These are phyloP conservation scores for Triticum turgidum DNA, from an alignment of 176 grass and related monocot genomes.

Conservation along the genomic window DNA sequence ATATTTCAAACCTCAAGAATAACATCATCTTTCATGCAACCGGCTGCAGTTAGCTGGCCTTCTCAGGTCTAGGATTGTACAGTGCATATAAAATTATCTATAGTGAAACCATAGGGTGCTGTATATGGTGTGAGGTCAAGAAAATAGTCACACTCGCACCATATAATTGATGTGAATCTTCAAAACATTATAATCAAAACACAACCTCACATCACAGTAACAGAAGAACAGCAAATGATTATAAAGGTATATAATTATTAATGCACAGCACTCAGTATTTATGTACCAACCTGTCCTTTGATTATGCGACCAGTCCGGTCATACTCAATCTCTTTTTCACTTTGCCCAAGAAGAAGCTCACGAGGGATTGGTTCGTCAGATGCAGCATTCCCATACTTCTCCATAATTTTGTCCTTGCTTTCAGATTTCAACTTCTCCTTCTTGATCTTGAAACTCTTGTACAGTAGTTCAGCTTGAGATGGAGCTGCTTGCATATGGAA, in stretches of 20 bases:
- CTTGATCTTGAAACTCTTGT: slow-evolving; percentile 73
- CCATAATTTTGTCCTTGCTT: slow-evolving; percentile 88
- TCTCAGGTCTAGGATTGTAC: neutral
- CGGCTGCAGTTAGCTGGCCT: neutral
- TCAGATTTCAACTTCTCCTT: slow-evolving; percentile 85
- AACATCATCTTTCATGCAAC: neutral
- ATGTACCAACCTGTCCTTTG: slow-evolving; percentile 68
- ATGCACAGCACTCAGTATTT: neutral
- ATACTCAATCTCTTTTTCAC: slow-evolving; percentile 91
- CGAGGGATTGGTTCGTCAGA: slow-evolving; percentile 74
- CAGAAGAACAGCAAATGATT: neutral
- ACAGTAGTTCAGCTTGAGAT: slow-evolving; percentile 91
- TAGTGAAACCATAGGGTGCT: neutral
- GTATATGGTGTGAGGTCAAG: neutral
- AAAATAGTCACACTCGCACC: neutral
- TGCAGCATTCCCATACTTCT: slow-evolving; percentile 91
- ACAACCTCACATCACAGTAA: neutral
- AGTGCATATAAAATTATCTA: neutral
- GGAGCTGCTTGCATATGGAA: slow-evolving; percentile 96
- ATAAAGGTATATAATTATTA: neutral
- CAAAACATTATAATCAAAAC: neutral
- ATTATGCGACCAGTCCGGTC: slow-evolving; percentile 87
- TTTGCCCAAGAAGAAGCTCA: slow-evolving; percentile 96
- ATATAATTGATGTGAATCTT: neutral
- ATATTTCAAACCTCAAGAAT: neutral